Evolutionary conservation across 2,329 filamentous ascomycete genomes (phyloP).

Genomic region (Cryphonectria naterciae): DNA sequence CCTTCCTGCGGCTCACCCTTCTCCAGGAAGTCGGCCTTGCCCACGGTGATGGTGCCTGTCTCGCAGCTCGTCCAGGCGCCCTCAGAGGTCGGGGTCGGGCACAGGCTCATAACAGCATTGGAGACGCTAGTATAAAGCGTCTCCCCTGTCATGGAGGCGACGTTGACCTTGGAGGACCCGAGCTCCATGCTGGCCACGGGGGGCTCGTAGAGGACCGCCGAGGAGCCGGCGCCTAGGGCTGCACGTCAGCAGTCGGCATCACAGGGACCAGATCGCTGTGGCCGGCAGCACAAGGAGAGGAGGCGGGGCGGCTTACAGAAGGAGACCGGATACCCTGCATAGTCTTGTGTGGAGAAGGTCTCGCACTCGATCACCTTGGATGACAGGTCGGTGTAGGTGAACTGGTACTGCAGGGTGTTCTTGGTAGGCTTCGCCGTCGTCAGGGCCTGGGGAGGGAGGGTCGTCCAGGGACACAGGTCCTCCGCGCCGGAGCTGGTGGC

Average conservation of each 20-base stretch:
- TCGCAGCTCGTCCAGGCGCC: background rate
- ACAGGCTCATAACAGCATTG: background rate
- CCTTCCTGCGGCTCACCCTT: background rate
- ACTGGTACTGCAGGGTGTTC: background rate
- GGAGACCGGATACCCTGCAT: background rate
- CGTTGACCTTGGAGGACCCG: background rate
- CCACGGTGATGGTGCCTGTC: background rate
- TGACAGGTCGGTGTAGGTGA: background rate
- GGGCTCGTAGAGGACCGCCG: background rate
- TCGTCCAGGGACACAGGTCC: background rate
- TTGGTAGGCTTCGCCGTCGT: background rate
- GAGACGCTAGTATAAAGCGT: background rate
- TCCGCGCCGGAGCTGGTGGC: background rate
- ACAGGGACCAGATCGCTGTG: no score
- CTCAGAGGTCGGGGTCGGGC: background rate
- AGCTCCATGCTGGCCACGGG: constrained; percentile 1
- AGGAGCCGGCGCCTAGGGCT: background rate
- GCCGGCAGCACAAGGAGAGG: no score
- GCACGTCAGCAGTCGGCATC: no score
- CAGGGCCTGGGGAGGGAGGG: background rate
- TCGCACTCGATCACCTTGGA: background rate
- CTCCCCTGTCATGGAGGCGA: background rate
- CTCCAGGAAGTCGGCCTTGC: background rate
- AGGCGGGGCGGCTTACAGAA: no score
- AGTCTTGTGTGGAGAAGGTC: background rate